phyloP scores from a whole-genome alignment of 768 basidiomycete species.

The Asterophora parasitica region DNA sequence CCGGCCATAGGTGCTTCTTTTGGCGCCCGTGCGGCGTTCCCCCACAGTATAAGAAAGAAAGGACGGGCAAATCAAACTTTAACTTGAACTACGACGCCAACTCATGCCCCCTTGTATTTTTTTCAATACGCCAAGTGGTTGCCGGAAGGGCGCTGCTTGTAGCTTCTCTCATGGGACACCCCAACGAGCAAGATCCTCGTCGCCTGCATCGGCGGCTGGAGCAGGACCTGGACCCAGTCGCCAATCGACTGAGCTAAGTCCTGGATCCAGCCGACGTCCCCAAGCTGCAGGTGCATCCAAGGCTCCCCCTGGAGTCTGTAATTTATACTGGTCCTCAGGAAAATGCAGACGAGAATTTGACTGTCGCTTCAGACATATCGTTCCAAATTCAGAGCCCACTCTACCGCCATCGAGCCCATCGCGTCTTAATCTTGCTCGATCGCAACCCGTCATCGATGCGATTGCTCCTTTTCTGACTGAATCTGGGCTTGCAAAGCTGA shows the following conservation, averaged over 20 bases:
- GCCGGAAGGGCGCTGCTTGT: constrained; percentile 39
- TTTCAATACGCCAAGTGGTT: constrained; percentile 39
- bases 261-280: constrained; percentile 6
- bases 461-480: constrained; percentile 43
- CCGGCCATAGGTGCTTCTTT: constrained; percentile 2
- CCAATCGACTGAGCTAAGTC: constrained; percentile 4
- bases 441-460: constrained; percentile 14
- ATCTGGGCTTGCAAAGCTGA: constrained; percentile 39
- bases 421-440: not conserved
- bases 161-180: constrained; percentile 23
- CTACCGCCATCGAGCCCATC: not conserved
- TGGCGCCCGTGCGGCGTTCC: constrained; percentile 2
- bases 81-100: constrained; percentile 3
- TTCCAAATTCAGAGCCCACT: constrained; percentile 4
- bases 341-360: constrained; percentile 40
- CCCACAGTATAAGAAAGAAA: constrained; percentile 2
- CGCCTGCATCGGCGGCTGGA: constrained; percentile 4
- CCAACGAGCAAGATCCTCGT: constrained; percentile 6
- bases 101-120: constrained; percentile 32
- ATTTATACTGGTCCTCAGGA: constrained; percentile 43
- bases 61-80: constrained; percentile 1
- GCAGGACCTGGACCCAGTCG: constrained; percentile 5
- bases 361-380: constrained; percentile 39
- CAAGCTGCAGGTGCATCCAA: constrained; percentile 6
- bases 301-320: constrained; percentile 37